These are phyloP conservation scores for Capniomyces stellatus DNA, from an alignment of 371 early-diverging fungal genomes.

Conservation along the genomic window DNA sequence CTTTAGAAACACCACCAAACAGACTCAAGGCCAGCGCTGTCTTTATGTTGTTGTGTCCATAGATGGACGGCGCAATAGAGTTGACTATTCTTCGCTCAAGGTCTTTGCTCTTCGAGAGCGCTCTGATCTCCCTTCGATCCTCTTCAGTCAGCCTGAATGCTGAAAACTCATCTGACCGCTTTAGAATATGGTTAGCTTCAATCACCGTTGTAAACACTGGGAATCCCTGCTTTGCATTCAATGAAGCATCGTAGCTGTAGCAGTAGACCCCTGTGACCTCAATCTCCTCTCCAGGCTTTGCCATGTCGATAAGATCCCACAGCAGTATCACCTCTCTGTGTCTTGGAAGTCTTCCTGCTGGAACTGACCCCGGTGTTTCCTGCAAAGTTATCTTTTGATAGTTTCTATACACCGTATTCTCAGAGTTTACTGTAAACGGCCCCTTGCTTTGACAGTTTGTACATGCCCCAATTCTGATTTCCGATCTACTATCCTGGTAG, in stretches of 20 bases:
- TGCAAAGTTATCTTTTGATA: slow-evolving; percentile 96
- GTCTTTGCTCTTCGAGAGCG: slow-evolving; percentile 57
- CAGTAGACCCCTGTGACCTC: slow-evolving; percentile 96
- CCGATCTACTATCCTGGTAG: slow-evolving; percentile 73
- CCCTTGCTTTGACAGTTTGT: slow-evolving; percentile 87
- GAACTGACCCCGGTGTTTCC: slow-evolving; percentile 96
- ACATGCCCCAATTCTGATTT: slow-evolving; percentile 78
- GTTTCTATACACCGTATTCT: slow-evolving; percentile 95
- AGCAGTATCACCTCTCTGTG: slow-evolving; percentile 88
- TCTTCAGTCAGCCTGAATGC: slow-evolving; percentile 75
- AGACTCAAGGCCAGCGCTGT: slow-evolving; percentile 88
- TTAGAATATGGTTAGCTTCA: slow-evolving; percentile 84
- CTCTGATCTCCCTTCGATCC: slow-evolving; percentile 67
- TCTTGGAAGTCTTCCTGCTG: slow-evolving; percentile 93
- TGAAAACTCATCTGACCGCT: slow-evolving; percentile 75
- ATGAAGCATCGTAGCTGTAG: slow-evolving; percentile 81
- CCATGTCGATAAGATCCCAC: slow-evolving; percentile 95
- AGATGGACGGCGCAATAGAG: slow-evolving; percentile 97
- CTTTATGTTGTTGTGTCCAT: slow-evolving; percentile 97
- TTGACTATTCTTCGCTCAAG: slow-evolving; percentile 80
- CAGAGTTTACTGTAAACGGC: slow-evolving; percentile 78
- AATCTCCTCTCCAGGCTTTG: slow-evolving; percentile 97
- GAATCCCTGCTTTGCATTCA: slow-evolving; percentile 91
- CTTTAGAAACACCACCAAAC: slow-evolving; percentile 96
- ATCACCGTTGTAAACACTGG: slow-evolving; percentile 95